Base-by-base conservation (phyloP, 2,329 filamentous ascomycete genomes). In the Dryadomyces sulphureus region DNA sequence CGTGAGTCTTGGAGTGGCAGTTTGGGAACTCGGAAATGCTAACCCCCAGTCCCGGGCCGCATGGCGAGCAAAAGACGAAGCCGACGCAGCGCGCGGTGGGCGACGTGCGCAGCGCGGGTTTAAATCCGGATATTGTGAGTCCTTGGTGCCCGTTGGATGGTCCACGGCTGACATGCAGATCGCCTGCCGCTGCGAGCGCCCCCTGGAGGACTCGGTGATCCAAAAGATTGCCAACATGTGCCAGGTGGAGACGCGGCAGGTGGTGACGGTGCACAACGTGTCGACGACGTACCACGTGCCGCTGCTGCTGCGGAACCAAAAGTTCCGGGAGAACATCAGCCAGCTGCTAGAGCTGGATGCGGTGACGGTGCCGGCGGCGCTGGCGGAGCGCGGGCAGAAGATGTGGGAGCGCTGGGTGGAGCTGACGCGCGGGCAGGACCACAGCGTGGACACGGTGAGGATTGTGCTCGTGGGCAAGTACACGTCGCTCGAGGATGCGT, bases 381-480 rank as follows among this genome's bases (percentile, higher is more conserved):
- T 82, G 42, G 59, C 78, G 1, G 61, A 72, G 17, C 76, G 80
- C 54, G 90, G 89, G 21, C 61, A 70, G 87, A 62, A 75, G 6
- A 70, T 81, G 53, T 96, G 90, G 90, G 80, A 80, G 57, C 66
- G 65, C 27, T 73, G 85, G 7, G 84, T 86, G 5, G 71, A 73
- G 7, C 73, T 76, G 17, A 75, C 84, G 56, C 73, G 81, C 27
- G 50, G 44, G 19, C 47, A 49, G 47, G 46, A 49, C 44, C 47
- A 43, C 46, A 75, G 77, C 49, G 69, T 81, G 43, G 80, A 86
- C 38, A 70, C 74, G 1, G 81, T 96, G 48, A 73, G 74, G 36
- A 93, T 98, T 59, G 87, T 79, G 8, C 69, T 98, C 12, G 89
- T 96, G 11, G 92, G 92, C 54, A 96, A 96, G 65, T 98, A 98